These are phyloP conservation scores for Fusarium sp. DNA, from an alignment of 2,329 filamentous ascomycete genomes.

Conservation along the genomic window DNA sequence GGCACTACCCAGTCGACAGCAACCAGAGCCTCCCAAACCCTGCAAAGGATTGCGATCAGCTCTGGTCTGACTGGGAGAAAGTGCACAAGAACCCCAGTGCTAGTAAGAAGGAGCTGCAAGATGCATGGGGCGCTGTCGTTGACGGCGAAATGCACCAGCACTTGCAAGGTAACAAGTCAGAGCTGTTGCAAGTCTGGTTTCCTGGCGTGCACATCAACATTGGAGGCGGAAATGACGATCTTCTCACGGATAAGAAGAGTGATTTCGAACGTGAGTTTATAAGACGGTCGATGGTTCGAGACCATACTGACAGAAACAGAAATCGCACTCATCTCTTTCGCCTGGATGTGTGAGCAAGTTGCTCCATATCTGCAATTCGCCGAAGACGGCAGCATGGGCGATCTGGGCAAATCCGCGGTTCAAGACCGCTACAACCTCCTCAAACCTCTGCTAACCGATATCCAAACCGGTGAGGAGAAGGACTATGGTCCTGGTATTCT, in stretches of 20 bases:
- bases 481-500: conserved; percentile 29
- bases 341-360: conserved; percentile 49
- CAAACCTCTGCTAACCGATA: conserved; percentile 38
- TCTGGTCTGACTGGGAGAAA: conserved; percentile 33
- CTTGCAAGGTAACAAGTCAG: conserved; percentile 25
- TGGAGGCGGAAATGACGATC: conserved; percentile 42
- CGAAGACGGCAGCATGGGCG: conserved; percentile 22
- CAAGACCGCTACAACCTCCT: conserved; percentile 42
- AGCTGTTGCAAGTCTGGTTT: conserved; percentile 48
- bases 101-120: conserved; percentile 20
- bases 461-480: conserved; percentile 39
- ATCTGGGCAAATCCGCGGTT: conserved; percentile 35
- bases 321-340: conserved; percentile 48
- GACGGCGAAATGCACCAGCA: conserved; percentile 42
- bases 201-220: conserved; percentile 50
- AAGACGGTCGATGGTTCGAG: background rate
- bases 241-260: conserved; percentile 43
- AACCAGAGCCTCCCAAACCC: conserved; percentile 14
- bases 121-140: conserved; percentile 37
- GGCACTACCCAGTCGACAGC: conserved; percentile 44
- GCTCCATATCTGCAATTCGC: conserved; percentile 36
- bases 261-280: conserved; percentile 43
- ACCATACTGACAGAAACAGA: conserved; percentile 29
- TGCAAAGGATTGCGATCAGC: conserved; percentile 20
- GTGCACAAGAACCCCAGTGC: conserved; percentile 17